Evolutionary conservation across 805 yeast species (phyloP), one percentile per base, ranked within the genome.

Genomic region (Candida awuae): DNA sequence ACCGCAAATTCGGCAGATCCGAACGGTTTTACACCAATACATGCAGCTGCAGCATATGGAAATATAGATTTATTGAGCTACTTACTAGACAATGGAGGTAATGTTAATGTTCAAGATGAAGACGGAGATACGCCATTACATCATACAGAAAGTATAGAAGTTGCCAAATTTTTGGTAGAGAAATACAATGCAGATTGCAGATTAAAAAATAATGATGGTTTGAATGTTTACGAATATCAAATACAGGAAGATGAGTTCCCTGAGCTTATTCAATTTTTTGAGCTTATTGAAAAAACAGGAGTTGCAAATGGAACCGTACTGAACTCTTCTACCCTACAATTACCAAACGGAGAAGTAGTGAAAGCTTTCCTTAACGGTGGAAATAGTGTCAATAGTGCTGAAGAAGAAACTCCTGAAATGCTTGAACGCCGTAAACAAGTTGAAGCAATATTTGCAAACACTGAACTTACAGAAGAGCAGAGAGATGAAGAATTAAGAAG

Each of bases 111-210:
- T 23, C 77, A 69, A 42, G 99, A 92, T 50, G 62, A 62, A 17
- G 98, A 94, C 48, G 97, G 97, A 2, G 99, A 92, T 52, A 82
- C 97, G 0, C 97, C 99, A 1, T 66, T 92, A 44, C 97, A 90
- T 58, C 94, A 86, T 49, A 84, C 77, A 17, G 99, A 92, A 54
- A 81, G 77, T 39, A 61, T 73, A 0, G 64, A 56, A 2, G 70
- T 77, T 1, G 97, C 95, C 1, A 73, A 71, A 47, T 51, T 68
- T 18, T 63, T 92, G 38, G 68, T 92, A 0, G 84, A 78, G 47
- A 74, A 75, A 37, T 68, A 79, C 23, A 68, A 73, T 4, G 96
- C 90, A 0, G 82, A 85, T 58, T 70, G 65, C 55, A 73, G 59
- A 32, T 50, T 75, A 27, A 73, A 67, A 54, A 90, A 92, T 56